Conservation (phyloP, 202 grass and related monocot species). For the Eragrostis tef region DNA sequence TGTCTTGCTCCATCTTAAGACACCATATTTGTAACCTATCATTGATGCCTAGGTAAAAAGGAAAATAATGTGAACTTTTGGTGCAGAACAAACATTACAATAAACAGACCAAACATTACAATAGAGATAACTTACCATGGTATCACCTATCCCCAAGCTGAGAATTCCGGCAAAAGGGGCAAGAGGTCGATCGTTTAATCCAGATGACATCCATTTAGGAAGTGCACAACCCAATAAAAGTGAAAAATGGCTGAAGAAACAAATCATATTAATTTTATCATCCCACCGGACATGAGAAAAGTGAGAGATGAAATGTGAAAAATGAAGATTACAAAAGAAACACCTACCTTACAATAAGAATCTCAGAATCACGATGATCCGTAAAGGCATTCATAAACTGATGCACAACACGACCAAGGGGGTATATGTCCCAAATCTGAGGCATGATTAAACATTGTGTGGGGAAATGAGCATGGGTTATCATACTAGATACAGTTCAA, state of each 20-base stretch:
- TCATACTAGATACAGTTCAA: constrained; percentile 13
- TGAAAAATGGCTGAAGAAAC: constrained; percentile 83
- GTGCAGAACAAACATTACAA: constrained; percentile 15
- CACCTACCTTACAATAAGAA: constrained; percentile 85
- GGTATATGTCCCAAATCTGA: constrained; percentile 91
- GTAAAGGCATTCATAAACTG: constrained; percentile 99
- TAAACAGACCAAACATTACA: background rate
- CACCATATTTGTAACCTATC: constrained; percentile 93
- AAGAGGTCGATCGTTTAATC: constrained; percentile 83
- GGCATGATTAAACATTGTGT: constrained; percentile 39
- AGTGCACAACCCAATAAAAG: constrained; percentile 92
- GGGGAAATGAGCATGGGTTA: constrained; percentile 21
- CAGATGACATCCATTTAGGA: constrained; percentile 98
- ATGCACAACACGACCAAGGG: constrained; percentile 75
- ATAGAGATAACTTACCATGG: constrained; percentile 68
- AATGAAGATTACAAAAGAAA: constrained; percentile 16
- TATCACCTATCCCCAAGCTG: constrained; percentile 98
- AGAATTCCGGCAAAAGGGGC: constrained; percentile 96
- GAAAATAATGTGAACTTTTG: constrained; percentile 8
- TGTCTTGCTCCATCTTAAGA: constrained; percentile 96
- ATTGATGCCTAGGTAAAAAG: constrained; percentile 78
- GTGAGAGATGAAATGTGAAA: constrained; percentile 15
- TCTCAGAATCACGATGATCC: constrained; percentile 97
- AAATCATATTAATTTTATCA: constrained; percentile 29
- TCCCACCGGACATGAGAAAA: background rate